Evolutionary conservation across 768 basidiomycete genomes (phyloP), one percentile per base, ranked within the genome.

Genomic region (Pleurotus citrinopileatus): DNA sequence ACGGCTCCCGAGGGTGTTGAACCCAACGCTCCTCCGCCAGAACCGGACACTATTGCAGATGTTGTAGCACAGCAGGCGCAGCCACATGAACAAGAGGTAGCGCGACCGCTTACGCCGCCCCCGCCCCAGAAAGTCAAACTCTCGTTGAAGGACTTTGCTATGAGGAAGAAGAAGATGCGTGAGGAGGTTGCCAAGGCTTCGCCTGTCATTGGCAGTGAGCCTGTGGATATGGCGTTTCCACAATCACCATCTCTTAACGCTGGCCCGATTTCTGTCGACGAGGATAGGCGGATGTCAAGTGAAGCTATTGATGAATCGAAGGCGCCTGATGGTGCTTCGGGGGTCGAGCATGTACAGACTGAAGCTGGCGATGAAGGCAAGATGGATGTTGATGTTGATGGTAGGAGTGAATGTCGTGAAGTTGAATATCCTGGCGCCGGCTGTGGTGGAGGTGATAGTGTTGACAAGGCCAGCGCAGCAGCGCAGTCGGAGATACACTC

Each of bases 111-210:
- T 40, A 19, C 29, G 37, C 45, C 54, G 1, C 66, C 68, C 0
- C 68, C 65, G 9, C 68, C 69, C 3, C 67, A 67, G 12, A 80
- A 81, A 43, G 81, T 83, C 38, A 82, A 82, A 58, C 76, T 83
- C 65, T 79, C 83, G 0, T 63, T 85, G 44, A 79, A 78, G 59
- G 83, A 84, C 55, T 85, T 82, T 59, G 78, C 75, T 28, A 52
- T 78, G 26, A 66, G 83, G 54, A 82, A 77, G 73, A 78, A 76
- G 72, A 78, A 75, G 64, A 71, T 76, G 60, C 70, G 73, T 47
- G 78, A 80, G 58, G 76, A 79, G 58, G 43, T 9, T 23, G 58
- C 61, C 55, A 57, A 9, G 22, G 25, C 19, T 23, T 20, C 38
- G 2, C 10, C 38, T 13, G 38, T 3, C 17, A 19, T 40, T n/a